Percentiles rank a stretch among this genome's conserved stretches.
phyloP scores from a whole-genome alignment of 2,329 filamentous ascomycete species.

The Trichophyton schoenleinii region DNA sequence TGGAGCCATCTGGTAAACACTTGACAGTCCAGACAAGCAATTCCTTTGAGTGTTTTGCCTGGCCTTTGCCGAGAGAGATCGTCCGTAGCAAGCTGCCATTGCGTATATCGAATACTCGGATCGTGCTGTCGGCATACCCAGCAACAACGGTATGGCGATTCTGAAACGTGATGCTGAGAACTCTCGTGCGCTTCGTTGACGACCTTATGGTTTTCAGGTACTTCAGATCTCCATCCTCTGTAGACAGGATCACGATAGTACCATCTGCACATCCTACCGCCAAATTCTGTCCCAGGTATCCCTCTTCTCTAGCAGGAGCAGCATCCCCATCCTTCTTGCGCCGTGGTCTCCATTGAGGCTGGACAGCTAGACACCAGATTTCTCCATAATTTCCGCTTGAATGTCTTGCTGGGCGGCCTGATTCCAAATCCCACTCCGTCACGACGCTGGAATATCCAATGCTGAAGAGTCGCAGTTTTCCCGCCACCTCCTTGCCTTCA shows the following conservation, averaged over 20 bases:
- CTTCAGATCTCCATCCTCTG: constrained; percentile 67
- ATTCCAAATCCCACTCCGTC: constrained; percentile 87
- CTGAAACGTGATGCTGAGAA: constrained; percentile 85
- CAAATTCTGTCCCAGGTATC: constrained; percentile 48
- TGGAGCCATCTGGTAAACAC: constrained; percentile 72
- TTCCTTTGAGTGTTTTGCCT: constrained; percentile 64
- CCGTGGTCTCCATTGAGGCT: constrained; percentile 48
- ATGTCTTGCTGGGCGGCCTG: constrained; percentile 63
- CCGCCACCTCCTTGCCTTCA: constrained; percentile 47
- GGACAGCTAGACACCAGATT: constrained; percentile 89
- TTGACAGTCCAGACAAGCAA: constrained; percentile 90
- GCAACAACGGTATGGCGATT: constrained; percentile 70
- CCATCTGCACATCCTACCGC: constrained; percentile 87
- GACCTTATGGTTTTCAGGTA: constrained; percentile 68
- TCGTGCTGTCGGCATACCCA: constrained; percentile 92
- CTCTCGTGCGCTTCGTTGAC: constrained; percentile 71
- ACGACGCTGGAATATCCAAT: constrained; percentile 87
- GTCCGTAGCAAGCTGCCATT: constrained; percentile 63
- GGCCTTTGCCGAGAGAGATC: constrained; percentile 74
- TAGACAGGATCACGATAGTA: constrained; percentile 73
- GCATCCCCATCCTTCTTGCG: constrained; percentile 26
- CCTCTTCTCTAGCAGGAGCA: constrained; percentile 25
- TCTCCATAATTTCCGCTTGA: constrained; percentile 88
- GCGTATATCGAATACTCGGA: constrained; percentile 76
- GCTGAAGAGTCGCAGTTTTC: constrained; percentile 79